Base-by-base conservation (phyloP, 371 early-diverging fungal species). In the Rhizopus arrhizus region DNA sequence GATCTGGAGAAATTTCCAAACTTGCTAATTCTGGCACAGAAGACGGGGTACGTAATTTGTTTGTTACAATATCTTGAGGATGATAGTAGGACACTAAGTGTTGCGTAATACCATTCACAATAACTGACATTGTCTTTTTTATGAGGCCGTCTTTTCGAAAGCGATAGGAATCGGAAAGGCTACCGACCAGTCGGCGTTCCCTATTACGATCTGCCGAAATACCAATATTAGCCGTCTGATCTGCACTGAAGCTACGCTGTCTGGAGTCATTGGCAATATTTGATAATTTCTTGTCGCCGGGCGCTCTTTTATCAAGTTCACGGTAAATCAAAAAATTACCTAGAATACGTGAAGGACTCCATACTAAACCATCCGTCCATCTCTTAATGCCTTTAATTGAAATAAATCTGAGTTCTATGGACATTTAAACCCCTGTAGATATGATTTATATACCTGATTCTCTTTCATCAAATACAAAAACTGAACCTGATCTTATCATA, bases 1-100 rank as follows among this genome's bases (percentile, higher is more conserved):
- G 70, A 38, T 85, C 85, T 34, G 83, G 81, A 22, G 81, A 82
- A 47, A 85, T 85, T 62, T 85, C 85, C 15, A 85, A 74, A 43
- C 76, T 62, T 10, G 81, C 83, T 3, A 85, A 58, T 53, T 83
- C 85, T 32, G 85, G 78, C 4, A 83, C 77, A 22, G 82, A 81
- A 6, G 85, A 82, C 9, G 87, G 85, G 7, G 84, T 85, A 15
- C 85, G 78, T 41, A 87, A 66, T 47, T 70, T 78, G 31, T 80
- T 77, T n/a, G 73, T 62, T 22, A 83, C 58, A 28, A 91, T 84
- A 66, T 93, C 91, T 34, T 89, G 87, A 53, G 88, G 86, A 43
- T 86, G 80, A 68, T 93, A 93, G 61, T 95, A 95, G 51, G 90
- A 92, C 53, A 95, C 92, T 66, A 95, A 74, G 62, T 94, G 94